Evolutionary conservation across 2,329 filamentous ascomycete genomes (phyloP), one percentile per base, ranked within the genome.

Genomic region (Pseudogymnoascus sp.): DNA sequence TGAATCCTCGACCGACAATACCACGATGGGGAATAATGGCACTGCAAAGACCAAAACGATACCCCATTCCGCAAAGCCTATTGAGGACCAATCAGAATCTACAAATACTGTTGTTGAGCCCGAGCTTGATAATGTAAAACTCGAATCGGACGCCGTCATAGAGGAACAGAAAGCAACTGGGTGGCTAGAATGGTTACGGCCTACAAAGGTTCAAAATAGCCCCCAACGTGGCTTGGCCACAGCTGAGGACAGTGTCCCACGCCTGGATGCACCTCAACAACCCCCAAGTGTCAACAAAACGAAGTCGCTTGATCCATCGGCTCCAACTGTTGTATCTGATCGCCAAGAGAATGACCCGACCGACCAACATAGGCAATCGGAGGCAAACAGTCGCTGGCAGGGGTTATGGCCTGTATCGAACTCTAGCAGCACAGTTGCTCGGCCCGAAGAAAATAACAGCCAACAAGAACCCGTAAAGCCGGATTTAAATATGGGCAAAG

Each of bases 401-500:
- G 58, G 67, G 67, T 64, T 65, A 61, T 11, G 47, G 65, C n/a
- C 68, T 67, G 64, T 63, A 66, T 62, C 68, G 67, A 63, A 62
- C 59, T 10, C 63, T 64, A 37, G 31, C 58, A 21, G 8, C 60
- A 17, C 60, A 63, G 35, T 33, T 62, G 7, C 29, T 36, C 17
- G 4, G 24, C 39, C 64, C 33, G 60, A 62, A 24, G 65, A 70
- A 24, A 68, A 72, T 31, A 35, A 64, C 61, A 39, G 65, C 59
- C 57, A 66, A 2, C 73, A 75, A 33, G 69, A 73, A 33, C 64
- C 72, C 1, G 73, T 76, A 5, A 76, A 81, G 64, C 68, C 80
- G 66, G 67, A 75, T 64, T 72, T 78, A 74, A 62, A 77, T 54
- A 17, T 33, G 29, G 5, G 54, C 77, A 82, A 66, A 75, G 75